Conservation (phyloP, 1,284 basidiomycete species). For the Prillingera fragicola region DNA sequence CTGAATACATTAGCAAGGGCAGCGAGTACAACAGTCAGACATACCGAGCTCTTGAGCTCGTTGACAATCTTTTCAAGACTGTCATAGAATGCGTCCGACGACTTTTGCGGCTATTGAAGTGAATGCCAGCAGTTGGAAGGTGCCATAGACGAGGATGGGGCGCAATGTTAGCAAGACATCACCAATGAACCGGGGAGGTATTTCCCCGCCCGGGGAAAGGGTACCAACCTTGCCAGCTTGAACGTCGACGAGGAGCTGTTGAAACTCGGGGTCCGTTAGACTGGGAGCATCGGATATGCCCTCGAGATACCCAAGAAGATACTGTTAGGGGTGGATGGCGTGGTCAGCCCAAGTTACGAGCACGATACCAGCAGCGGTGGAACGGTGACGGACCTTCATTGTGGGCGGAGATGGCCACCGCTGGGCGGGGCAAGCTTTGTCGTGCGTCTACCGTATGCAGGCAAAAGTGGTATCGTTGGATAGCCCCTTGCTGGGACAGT, state of each 20-base stretch:
- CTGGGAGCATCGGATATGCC: slow-evolving; percentile 43
- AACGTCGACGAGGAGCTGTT: slow-evolving; percentile 47
- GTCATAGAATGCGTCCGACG: slow-evolving; percentile 84
- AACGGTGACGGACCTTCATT: slow-evolving; percentile 39
- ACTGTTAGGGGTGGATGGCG: slow-evolving; percentile 42
- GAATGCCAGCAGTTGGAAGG: neutral
- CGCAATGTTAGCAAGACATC: slow-evolving; percentile 6
- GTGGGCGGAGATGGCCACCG: slow-evolving; percentile 10
- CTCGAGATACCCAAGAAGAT: slow-evolving; percentile 48
- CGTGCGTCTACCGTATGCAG: neutral
- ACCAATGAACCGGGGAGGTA: neutral
- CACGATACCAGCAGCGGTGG: neutral
- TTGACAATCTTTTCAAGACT: slow-evolving; percentile 76
- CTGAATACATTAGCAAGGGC: slow-evolving; percentile 56
- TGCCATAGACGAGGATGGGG: neutral
- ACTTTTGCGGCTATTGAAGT: slow-evolving; percentile 52
- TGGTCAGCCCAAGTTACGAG: slow-evolving; percentile 9
- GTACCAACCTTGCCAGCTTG: slow-evolving; percentile 46
- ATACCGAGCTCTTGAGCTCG: slow-evolving; percentile 74
- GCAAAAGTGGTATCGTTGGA: slow-evolving; percentile 22
- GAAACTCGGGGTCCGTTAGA: slow-evolving; percentile 45
- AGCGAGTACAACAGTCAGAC: slow-evolving; percentile 35
- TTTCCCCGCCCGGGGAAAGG: neutral
- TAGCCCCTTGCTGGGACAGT: slow-evolving; percentile 20
- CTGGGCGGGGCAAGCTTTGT: slow-evolving; percentile 8